Conservation (phyloP, 306 rosid genomes). For the Cucurbita ficifolia region DNA sequence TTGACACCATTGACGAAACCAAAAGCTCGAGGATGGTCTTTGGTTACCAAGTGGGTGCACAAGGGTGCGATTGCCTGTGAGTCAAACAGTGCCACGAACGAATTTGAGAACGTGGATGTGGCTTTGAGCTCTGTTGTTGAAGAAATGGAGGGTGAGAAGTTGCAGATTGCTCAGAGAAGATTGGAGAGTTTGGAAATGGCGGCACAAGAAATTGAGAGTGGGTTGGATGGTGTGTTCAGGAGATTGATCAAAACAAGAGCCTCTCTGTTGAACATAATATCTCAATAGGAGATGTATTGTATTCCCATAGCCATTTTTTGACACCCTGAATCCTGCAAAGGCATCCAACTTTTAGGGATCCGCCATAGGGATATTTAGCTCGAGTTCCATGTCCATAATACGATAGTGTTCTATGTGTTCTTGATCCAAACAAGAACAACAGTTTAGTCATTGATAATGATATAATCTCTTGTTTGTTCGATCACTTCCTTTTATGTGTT, state of each 20-base stretch:
- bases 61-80: conserved; percentile 19
- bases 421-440: background rate
- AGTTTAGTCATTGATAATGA: background rate
- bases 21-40: conserved; percentile 19
- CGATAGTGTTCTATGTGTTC: background rate
- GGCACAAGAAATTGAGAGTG: conserved; percentile 21
- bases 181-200: conserved; percentile 30
- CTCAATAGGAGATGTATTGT: conserved; percentile 10
- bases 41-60: conserved; percentile 28
- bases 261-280: conserved; percentile 28
- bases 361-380: background rate
- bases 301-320: background rate
- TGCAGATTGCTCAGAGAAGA: conserved; percentile 8
- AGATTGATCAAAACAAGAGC: conserved; percentile 33
- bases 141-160: conserved; percentile 14
- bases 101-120: conserved; percentile 24
- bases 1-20: conserved; percentile 5
- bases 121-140: conserved; percentile 14
- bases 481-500: background rate
- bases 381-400: background rate
- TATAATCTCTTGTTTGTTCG: background rate
- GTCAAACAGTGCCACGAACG: conserved; percentile 19
- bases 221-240: conserved; percentile 30
- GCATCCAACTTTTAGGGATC: conserved; percentile 7
- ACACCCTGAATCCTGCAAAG: background rate